Conservation (phyloP, 2,329 filamentous ascomycete genomes). For the Fusarium austroafricanum region DNA sequence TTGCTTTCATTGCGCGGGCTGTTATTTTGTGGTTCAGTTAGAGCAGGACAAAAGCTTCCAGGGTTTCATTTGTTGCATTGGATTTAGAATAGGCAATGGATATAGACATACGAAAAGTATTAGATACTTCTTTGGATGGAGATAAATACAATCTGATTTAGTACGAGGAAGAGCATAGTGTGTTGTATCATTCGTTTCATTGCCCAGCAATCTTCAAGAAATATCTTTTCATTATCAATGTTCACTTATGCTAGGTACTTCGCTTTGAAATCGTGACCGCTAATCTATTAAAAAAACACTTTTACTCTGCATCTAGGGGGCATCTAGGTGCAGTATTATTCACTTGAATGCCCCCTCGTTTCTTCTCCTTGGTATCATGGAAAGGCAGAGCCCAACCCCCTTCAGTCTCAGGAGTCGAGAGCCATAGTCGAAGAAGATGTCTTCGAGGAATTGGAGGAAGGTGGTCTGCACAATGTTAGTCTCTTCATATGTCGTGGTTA, state of each 20-base stretch:
- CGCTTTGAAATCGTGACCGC: not conserved
- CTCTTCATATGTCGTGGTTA: rapidly evolving
- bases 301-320: slow-evolving; percentile 80
- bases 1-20: slow-evolving; percentile 10
- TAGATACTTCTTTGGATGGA: not conserved
- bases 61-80: too few species aligned
- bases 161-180: too few species aligned
- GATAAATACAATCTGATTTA: not conserved
- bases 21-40: not conserved
- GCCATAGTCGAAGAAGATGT: slow-evolving; percentile 86
- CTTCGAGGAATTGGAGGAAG: slow-evolving; percentile 75
- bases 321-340: slow-evolving; percentile 81
- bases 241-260: slow-evolving; percentile 1
- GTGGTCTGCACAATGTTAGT: slow-evolving; percentile 53
- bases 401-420: slow-evolving; percentile 83
- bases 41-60: not conserved
- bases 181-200: too few species aligned
- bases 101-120: not conserved
- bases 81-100: not conserved
- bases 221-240: not conserved
- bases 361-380: slow-evolving; percentile 83
- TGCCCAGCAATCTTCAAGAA: not conserved
- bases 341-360: slow-evolving; percentile 89
- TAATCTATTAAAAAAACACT: slow-evolving; percentile 17
- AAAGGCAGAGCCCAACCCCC: slow-evolving; percentile 89